Conservation (phyloP, 2,329 filamentous ascomycete species). For the Fusarium sp. region DNA sequence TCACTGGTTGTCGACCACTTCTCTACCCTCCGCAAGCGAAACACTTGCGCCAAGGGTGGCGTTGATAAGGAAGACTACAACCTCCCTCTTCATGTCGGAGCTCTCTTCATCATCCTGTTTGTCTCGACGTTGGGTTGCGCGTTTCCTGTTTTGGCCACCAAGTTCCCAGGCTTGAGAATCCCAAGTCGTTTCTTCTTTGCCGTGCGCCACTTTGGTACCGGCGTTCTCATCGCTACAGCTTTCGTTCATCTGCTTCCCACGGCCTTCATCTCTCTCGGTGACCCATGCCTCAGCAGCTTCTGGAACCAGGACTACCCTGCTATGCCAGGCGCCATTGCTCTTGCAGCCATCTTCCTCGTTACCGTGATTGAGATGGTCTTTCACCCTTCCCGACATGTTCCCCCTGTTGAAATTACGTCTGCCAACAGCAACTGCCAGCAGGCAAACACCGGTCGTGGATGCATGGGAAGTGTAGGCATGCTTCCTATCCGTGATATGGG, state of each 20-base stretch:
- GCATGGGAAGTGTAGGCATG: slow-evolving; percentile 43
- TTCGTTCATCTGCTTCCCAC: slow-evolving; percentile 81
- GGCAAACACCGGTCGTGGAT: slow-evolving; percentile 20
- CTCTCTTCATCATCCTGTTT: slow-evolving; percentile 62
- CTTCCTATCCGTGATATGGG: slow-evolving; percentile 49
- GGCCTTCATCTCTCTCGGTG: slow-evolving; percentile 71
- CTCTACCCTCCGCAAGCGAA: slow-evolving; percentile 41
- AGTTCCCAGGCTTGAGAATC: slow-evolving; percentile 64
- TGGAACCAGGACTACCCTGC: slow-evolving; percentile 82
- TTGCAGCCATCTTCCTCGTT: slow-evolving; percentile 82
- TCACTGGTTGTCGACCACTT: slow-evolving; percentile 14
- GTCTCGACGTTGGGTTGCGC: slow-evolving; percentile 61
- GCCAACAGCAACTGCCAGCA: background rate
- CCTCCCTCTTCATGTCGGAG: slow-evolving; percentile 67
- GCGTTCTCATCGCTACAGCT: slow-evolving; percentile 79
- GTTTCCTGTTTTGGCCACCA: slow-evolving; percentile 66
- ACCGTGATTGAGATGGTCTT: slow-evolving; percentile 83
- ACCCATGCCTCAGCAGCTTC: slow-evolving; percentile 77
- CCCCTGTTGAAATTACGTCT: slow-evolving; percentile 26
- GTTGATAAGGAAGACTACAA: slow-evolving; percentile 60
- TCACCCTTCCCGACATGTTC: slow-evolving; percentile 54
- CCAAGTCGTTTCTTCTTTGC: slow-evolving; percentile 67
- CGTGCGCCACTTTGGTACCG: slow-evolving; percentile 79
- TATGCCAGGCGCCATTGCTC: slow-evolving; percentile 83
- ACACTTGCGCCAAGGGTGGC: slow-evolving; percentile 46